A percentile compares a stretch with the other conserved stretches of the same genome.
These are phyloP conservation scores for Lachnellula cervina DNA, from an alignment of 2,329 filamentous ascomycete species.

Conservation along the genomic window DNA sequence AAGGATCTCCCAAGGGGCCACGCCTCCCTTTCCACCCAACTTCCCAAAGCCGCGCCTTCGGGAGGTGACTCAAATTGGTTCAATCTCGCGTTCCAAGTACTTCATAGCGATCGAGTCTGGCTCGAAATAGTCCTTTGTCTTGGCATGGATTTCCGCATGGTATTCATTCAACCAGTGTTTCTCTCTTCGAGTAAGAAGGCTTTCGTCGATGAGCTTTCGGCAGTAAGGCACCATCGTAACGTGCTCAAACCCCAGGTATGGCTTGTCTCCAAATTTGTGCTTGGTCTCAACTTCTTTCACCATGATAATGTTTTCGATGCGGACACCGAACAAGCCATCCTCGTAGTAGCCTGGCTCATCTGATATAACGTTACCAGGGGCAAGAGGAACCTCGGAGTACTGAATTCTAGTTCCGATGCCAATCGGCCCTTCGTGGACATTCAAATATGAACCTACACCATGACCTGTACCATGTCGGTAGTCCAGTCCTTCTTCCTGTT, in stretches of 20 bases:
- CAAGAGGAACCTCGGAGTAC: slow-evolving; percentile 83
- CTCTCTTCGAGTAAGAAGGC: slow-evolving; percentile 67
- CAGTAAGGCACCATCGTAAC: slow-evolving; percentile 97
- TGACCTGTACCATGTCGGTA: slow-evolving; percentile 96
- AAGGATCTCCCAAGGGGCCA: too few relatives aligned
- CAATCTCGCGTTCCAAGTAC: slow-evolving; percentile 88
- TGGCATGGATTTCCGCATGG: slow-evolving; percentile 73
- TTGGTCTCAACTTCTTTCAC: slow-evolving; percentile 83
- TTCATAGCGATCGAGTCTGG: slow-evolving; percentile 64
- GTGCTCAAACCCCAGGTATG: slow-evolving; percentile 91
- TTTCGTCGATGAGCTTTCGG: slow-evolving; percentile 75
- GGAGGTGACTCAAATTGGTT: slow-evolving; percentile 37
- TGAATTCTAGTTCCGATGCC: slow-evolving; percentile 90
- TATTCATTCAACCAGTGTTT: slow-evolving; percentile 85
- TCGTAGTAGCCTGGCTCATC: slow-evolving; percentile 98
- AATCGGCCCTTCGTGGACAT: slow-evolving; percentile 96
- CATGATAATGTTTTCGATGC: slow-evolving; percentile 94
- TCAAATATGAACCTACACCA: slow-evolving; percentile 89
- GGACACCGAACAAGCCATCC: slow-evolving; percentile 88
- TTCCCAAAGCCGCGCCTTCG: too few relatives aligned
- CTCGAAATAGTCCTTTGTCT: slow-evolving; percentile 73
- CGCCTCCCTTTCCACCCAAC: too few relatives aligned
- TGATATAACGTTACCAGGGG: slow-evolving; percentile 90
- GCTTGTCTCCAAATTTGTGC: slow-evolving; percentile 86
- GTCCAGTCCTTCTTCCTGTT: slow-evolving; percentile 70